Evolutionary conservation across 163 green algal species (phyloP).

Genomic region (Prototheca wickerhamii): DNA sequence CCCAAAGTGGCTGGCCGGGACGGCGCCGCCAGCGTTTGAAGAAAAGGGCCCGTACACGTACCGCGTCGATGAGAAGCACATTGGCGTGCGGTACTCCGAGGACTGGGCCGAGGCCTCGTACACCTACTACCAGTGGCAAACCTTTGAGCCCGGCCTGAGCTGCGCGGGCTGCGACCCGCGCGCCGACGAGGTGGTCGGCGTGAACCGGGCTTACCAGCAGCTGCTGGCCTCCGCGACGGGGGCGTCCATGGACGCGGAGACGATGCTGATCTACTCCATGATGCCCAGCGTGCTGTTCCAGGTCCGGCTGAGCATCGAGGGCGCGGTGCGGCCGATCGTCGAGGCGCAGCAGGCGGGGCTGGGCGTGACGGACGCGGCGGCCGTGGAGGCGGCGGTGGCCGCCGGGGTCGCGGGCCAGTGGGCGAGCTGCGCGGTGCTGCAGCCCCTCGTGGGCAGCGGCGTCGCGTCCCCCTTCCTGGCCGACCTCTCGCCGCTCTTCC

Average conservation of each 20-base stretch:
- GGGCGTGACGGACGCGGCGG: not conserved
- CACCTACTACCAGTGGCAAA: slow-evolving; percentile 25
- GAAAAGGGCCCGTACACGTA: slow-evolving; percentile 37
- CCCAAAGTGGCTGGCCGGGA: slow-evolving; percentile 22
- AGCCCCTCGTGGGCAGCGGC: not conserved
- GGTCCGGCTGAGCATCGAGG: not conserved
- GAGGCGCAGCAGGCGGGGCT: too few species aligned
- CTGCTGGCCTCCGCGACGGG: not conserved
- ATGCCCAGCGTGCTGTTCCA: slow-evolving; percentile 5
- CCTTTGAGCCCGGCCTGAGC: slow-evolving; percentile 1
- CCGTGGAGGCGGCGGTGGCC: not conserved
- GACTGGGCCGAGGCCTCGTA: slow-evolving; percentile 27
- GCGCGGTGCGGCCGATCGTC: not conserved
- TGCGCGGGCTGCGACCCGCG: slow-evolving; percentile 25
- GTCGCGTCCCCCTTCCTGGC: slow-evolving; percentile 15
- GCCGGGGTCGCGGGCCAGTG: not conserved
- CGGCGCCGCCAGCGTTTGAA: slow-evolving; percentile 15
- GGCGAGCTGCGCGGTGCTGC: slow-evolving; percentile 5
- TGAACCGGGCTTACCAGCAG: slow-evolving; percentile 26
- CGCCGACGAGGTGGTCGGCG: slow-evolving; percentile 13
- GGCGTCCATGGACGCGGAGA: slow-evolving; percentile 6
- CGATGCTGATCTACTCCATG: slow-evolving; percentile 2
- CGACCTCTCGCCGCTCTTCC: not conserved
- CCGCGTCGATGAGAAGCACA: slow-evolving; percentile 15
- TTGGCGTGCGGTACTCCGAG: slow-evolving; percentile 21